Evolutionary conservation across 2,329 filamentous ascomycete species (phyloP).

Genomic region (Leptographium radiaticola): DNA sequence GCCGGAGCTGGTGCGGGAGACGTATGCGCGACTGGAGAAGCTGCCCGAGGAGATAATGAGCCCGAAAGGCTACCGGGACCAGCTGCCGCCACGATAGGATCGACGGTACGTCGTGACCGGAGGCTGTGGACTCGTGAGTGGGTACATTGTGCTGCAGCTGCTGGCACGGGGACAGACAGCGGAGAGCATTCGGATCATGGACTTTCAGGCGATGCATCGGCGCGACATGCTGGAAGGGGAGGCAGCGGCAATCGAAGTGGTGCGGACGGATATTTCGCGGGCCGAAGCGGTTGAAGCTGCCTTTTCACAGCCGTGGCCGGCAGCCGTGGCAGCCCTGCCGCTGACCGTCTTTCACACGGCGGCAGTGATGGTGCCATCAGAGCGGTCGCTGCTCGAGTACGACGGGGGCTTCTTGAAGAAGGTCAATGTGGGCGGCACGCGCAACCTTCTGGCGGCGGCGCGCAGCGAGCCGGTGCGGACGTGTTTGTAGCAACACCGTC

Average conservation of each 20-base stretch:
- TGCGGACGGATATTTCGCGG: slow-evolving; percentile 31
- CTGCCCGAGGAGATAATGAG: slow-evolving; percentile 13
- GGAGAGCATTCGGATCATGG: slow-evolving; percentile 32
- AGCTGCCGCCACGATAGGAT: slow-evolving; percentile 20
- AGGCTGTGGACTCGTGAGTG: slow-evolving; percentile 30
- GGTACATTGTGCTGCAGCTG: slow-evolving; percentile 34
- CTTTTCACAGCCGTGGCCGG: slow-evolving; percentile 29
- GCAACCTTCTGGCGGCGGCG: slow-evolving; percentile 29
- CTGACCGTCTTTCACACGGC: slow-evolving; percentile 38
- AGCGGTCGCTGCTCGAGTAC: slow-evolving; percentile 21
- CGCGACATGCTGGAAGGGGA: slow-evolving; percentile 24
- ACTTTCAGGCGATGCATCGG: slow-evolving; percentile 27
- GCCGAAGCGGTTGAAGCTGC: slow-evolving; percentile 22
- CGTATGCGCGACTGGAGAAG: slow-evolving; percentile 18
- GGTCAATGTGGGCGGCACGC: slow-evolving; percentile 34
- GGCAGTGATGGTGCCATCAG: slow-evolving; percentile 30
- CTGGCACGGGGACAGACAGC: slow-evolving; percentile 31
- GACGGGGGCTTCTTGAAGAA: slow-evolving; percentile 25
- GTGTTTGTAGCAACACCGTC: slow-evolving; percentile 33
- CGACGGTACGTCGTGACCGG: slow-evolving; percentile 25
- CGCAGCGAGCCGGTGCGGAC: slow-evolving; percentile 25
- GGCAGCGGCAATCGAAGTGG: slow-evolving; percentile 22
- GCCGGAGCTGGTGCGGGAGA: slow-evolving; percentile 16
- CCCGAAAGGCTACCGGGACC: slow-evolving; percentile 12
- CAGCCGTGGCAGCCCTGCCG: slow-evolving; percentile 23